These are phyloP conservation scores for Cyclaneusma minus DNA, from an alignment of 2,329 filamentous ascomycete genomes.

Conservation along the genomic window DNA sequence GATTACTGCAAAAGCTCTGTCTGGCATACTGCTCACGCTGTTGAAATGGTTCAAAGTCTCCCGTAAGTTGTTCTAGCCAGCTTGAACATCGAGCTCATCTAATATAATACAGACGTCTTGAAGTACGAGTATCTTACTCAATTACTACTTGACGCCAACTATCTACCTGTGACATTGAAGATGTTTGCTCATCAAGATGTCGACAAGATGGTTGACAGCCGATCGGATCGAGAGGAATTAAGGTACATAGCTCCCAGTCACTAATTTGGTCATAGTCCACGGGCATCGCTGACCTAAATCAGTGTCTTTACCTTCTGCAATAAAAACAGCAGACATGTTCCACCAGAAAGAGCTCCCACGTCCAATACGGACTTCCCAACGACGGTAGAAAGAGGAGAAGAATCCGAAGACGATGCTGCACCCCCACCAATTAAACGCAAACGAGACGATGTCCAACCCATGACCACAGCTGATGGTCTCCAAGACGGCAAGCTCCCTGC, in stretches of 20 bases:
- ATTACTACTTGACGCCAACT: constrained; percentile 85
- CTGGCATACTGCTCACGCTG: constrained; percentile 73
- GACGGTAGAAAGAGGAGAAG: constrained; percentile 11
- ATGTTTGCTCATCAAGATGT: constrained; percentile 90
- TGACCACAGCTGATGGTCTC: constrained; percentile 18
- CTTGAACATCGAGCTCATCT: background rate
- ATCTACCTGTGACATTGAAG: constrained; percentile 82
- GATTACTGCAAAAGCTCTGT: constrained; percentile 80
- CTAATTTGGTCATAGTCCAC: no score
- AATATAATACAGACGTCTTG: constrained; percentile 50
- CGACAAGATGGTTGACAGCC: constrained; percentile 75
- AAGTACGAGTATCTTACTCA: constrained; percentile 96
- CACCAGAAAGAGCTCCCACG: constrained; percentile 10
- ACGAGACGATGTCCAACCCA: constrained; percentile 27
- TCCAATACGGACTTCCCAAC: constrained; percentile 15
- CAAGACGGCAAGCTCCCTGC: constrained; percentile 18
- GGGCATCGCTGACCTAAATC: constrained; percentile 6
- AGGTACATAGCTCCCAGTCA: constrained; percentile 42
- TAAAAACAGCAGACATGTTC: constrained; percentile 36
- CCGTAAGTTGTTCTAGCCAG: constrained; percentile 40
- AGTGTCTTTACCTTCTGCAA: constrained; percentile 92
- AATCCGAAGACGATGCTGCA: constrained; percentile 58
- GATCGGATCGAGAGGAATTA: constrained; percentile 66
- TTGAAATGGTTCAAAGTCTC: constrained; percentile 95
- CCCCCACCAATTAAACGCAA: constrained; percentile 66